Base-by-base conservation (phyloP, 768 basidiomycete genomes). In the Tricholoma sp. region DNA sequence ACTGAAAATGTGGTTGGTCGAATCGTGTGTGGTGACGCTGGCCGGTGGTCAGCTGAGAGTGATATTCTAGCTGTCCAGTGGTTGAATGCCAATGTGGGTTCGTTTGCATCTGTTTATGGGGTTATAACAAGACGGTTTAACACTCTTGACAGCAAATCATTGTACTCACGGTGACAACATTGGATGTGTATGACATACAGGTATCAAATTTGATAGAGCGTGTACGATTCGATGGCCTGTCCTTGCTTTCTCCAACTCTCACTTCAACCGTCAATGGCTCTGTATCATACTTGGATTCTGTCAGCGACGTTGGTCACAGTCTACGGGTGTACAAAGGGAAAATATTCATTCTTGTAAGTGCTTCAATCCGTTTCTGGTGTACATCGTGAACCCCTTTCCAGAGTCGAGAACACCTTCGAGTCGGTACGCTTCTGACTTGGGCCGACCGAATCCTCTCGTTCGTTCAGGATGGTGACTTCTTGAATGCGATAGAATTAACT, bases 391-490 rank as follows among this genome's bases (percentile, higher is more conserved):
- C 49, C 59, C 24, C 8, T 54, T 51, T 31, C 53, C 61, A 90
- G 92, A 81, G 83, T 49, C 78, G 79, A 52, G 76, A 85, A 56
- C 82, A 82, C 50, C 60, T 98, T 1, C 79, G 82, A 66, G 93
- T 89, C 2, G 97, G 94, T 24, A 91, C 89, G 2, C 76, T 98
- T 19, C 75, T 94, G 29, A 92, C 93, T 1, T 99, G 97, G 97
- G 93, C 96, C 5, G 97, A 99, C 69, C 85, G 88, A 45, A 86
- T 98, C 21, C 75, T 99, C 45, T 78, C 83, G 0, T 82, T 87
- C 47, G 94, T 98, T 24, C 82, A 92, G 65, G 78, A 80, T 9
- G 94, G 94, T 12, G 86, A 98, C 66, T 96, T 98, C 67, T 77
- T 98, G 45, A 83, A 80, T 50, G 96, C 97, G 2, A 96, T 98